A percentile compares a stretch with the other conserved stretches of the same genome.
phyloP scores from a whole-genome alignment of 2,329 filamentous ascomycete genomes.

The Aciculosporium take region DNA sequence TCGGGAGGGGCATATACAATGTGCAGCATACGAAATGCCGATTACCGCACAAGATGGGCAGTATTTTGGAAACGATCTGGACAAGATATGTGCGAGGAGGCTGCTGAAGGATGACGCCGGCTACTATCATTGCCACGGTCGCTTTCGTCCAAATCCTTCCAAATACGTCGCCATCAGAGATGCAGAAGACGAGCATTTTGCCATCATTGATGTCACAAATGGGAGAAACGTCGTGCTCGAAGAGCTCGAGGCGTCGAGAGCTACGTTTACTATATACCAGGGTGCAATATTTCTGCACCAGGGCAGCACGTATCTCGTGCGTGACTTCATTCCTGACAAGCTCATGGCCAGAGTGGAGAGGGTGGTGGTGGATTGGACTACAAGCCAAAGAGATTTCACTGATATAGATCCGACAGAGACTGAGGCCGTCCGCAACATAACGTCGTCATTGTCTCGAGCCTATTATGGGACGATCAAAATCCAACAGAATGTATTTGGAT shows the following conservation, averaged over 20 bases:
- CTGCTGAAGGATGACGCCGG: slow-evolving; percentile 60
- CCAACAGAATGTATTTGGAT: slow-evolving; percentile 80
- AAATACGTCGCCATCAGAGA: slow-evolving; percentile 78
- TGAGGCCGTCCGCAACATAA: slow-evolving; percentile 65
- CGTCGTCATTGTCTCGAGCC: slow-evolving; percentile 48
- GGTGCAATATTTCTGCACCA: slow-evolving; percentile 95
- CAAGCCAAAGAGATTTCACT: slow-evolving; percentile 81
- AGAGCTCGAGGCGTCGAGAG: slow-evolving; percentile 90
- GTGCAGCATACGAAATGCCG: slow-evolving; percentile 89
- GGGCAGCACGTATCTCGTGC: slow-evolving; percentile 82
- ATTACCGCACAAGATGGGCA: slow-evolving; percentile 61
- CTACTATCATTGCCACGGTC: slow-evolving; percentile 80
- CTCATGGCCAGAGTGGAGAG: slow-evolving; percentile 76
- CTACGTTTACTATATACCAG: slow-evolving; percentile 91
- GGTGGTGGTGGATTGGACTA: slow-evolving; percentile 91
- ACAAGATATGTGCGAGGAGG: slow-evolving; percentile 56
- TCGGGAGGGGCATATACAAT: slow-evolving; percentile 87
- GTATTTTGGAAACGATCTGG: slow-evolving; percentile 68
- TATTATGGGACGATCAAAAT: slow-evolving; percentile 83
- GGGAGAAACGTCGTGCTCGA: slow-evolving; percentile 75
- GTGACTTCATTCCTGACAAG: slow-evolving; percentile 69
- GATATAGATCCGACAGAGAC: slow-evolving; percentile 90
- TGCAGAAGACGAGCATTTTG: slow-evolving; percentile 80
- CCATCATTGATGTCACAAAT: slow-evolving; percentile 77
- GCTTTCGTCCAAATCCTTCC: slow-evolving; percentile 75